A percentile compares a stretch with the other conserved stretches of the same genome.
Conservation (phyloP, 345 rosid species). For the Laguncularia racemosa region DNA sequence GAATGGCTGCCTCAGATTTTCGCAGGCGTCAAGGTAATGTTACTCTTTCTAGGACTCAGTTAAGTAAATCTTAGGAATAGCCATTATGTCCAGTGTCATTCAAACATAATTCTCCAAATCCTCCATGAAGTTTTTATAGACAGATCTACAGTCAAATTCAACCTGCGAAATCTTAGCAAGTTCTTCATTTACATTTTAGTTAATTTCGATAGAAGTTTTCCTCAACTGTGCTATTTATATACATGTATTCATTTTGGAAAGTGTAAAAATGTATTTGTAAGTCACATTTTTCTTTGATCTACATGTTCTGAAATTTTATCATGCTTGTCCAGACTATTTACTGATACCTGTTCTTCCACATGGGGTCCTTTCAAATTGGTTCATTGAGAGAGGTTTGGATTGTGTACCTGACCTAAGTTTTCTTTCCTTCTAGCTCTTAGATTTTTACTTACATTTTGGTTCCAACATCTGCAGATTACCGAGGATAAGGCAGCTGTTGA, state of each 20-base stretch:
- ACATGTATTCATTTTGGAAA: too few relatives aligned
- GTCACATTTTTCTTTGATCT: too few relatives aligned
- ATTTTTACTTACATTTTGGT: background rate
- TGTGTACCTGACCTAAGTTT: slow-evolving; percentile 4
- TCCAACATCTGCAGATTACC: slow-evolving; percentile 29
- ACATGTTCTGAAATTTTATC: slow-evolving; percentile 5
- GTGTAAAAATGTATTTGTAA: too few relatives aligned
- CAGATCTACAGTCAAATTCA: too few relatives aligned
- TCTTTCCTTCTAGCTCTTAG: background rate
- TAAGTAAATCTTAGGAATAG: background rate
- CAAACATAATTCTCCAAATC: too few relatives aligned
- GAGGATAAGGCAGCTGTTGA: slow-evolving; percentile 33
- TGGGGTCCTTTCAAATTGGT: slow-evolving; percentile 69
- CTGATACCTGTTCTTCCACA: slow-evolving; percentile 50
- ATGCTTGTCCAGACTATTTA: slow-evolving; percentile 47
- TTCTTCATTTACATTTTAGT: too few relatives aligned
- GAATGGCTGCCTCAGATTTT: slow-evolving; percentile 63
- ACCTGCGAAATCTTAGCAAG: too few relatives aligned
- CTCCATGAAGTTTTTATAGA: too few relatives aligned
- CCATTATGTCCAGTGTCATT: background rate
- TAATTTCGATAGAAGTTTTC: too few relatives aligned
- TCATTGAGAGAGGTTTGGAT: slow-evolving; percentile 42
- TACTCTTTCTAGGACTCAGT: background rate
- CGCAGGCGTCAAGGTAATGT: slow-evolving; percentile 54
- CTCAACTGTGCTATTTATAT: too few relatives aligned